These are phyloP conservation scores for Capsicum baccatum DNA, from an alignment of 257 asterid genomes.

Conservation along the genomic window DNA sequence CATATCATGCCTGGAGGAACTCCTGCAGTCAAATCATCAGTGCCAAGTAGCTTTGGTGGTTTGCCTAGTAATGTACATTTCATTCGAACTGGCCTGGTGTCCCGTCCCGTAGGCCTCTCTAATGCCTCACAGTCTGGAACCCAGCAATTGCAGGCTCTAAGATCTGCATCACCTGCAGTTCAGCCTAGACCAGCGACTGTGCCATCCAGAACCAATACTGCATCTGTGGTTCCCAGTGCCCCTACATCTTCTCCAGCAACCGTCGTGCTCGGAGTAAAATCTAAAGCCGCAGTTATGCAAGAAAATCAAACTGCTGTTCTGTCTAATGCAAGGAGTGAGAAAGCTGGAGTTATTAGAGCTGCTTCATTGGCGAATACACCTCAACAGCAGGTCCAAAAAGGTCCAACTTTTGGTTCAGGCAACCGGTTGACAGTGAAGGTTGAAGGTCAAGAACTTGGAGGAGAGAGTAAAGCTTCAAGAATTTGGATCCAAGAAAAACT, in stretches of 20 bases:
- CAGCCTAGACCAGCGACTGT: neutral
- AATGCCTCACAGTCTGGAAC: neutral
- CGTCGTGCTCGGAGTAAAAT: constrained; percentile 34
- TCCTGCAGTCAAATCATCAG: constrained; percentile 52
- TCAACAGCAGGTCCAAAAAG: constrained; percentile 39
- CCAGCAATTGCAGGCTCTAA: constrained; percentile 25
- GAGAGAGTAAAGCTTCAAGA: constrained; percentile 33
- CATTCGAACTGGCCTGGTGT: constrained; percentile 40
- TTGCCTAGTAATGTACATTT: constrained; percentile 87
- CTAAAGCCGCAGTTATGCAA: constrained; percentile 38
- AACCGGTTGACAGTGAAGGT: constrained; percentile 35
- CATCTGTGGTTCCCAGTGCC: constrained; percentile 14
- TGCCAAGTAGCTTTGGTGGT: constrained; percentile 49
- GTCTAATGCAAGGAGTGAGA: constrained; percentile 25
- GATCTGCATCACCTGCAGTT: constrained; percentile 23
- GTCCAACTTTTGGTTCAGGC: constrained; percentile 40
- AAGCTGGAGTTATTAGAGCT: constrained; percentile 26
- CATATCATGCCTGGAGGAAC: constrained; percentile 62
- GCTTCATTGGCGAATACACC: constrained; percentile 5
- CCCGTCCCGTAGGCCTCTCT: neutral
- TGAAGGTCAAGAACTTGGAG: constrained; percentile 40
- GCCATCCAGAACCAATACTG: constrained; percentile 17
- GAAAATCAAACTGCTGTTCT: constrained; percentile 34
- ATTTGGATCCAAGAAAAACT: constrained; percentile 36
- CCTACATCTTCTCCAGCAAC: constrained; percentile 31